Evolutionary conservation across 2,329 filamentous ascomycete genomes (phyloP), one percentile per base, ranked within the genome.

Genomic region (Fusarium sp.): DNA sequence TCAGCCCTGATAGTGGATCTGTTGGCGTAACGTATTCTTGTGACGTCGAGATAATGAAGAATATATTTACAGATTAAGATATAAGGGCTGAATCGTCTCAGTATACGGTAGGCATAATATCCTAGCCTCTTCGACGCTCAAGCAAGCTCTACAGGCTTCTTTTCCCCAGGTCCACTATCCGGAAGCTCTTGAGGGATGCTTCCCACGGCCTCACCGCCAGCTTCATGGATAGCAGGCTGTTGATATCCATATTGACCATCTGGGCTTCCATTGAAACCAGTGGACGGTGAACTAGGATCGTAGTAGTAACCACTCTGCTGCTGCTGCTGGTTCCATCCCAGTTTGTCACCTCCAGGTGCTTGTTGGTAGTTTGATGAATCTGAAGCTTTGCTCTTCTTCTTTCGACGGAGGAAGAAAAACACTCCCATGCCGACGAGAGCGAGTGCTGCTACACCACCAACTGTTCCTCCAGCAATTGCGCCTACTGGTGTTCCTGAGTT

Each of bases 121-220:
- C 15, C 12, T 3, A 56, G 23, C 23, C 39, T 35, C 29, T 27
- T 3, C 15, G 35, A 18, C 3, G 11, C n/a, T 57, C 14, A 57
- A 15, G 46, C 62, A 58, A 70, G 67, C 33, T 71, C 68, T 12
- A 37, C 56, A 8, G 68, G 62, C 63, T 63, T 49, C 31, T 45
- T 67, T 37, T 48, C 45, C 7, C 56, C 39, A 29, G 35, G 25
- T 31, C 27, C 48, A 45, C 31, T 55, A 27, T 38, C 52, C 0
- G 27, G 29, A 39, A 71, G 68, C 56, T 70, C 68, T 25, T 70
- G 62, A 27, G 62, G 67, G 8, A 67, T 44, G 29, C 45, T 70
- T 29, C 58, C 46, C 19, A 51, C 33, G 25, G 41, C 67, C 16
- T 71, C 61, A 18, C 62, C 64, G 3, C 41, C 64, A 14, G 58